Evolutionary conservation across 2,329 filamentous ascomycete genomes (phyloP), one percentile per base, ranked within the genome.

Genomic region (Trichoderma sp.): DNA sequence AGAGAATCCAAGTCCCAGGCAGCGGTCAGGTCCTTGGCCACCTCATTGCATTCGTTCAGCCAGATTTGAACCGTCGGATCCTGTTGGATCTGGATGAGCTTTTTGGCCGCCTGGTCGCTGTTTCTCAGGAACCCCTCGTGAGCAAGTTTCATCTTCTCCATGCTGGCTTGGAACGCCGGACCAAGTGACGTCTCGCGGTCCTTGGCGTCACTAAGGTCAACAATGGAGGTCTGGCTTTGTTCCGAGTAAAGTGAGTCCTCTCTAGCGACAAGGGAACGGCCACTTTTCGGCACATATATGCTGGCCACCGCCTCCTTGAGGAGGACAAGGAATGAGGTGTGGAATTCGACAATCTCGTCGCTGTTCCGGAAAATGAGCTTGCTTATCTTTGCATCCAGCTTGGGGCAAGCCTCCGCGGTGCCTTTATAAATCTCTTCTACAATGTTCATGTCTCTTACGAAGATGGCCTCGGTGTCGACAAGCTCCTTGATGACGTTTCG

Each of bases 401-500:
- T 90, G 9, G 93, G 90, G 71, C 93, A 94, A 12, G 92, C 92
- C 75, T 92, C 90, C 1, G 94, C 93, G 0, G 96, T 98, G 57
- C 93, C 94, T 81, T 97, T 97, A 86, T 98, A 99, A 70, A 99
- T 98, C 78, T 98, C 95, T 78, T 97, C 94, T 3, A 97, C 92
- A 68, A 99, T 95, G 80, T 95, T 97, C 93, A 99, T 95, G 80
- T 99, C 96, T 74, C 94, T 90, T 71, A 97, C 91, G 81, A 97
- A 98, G 6, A 92, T 91, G 62, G 94, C 91, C 80, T 99, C 96
- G 0, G 96, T 99, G 77, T 98, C 94, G 60, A 98, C 88, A 47
- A 99, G 85, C 81, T 99, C 96, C 78, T 95, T 95, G 77, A 98
- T 92, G 62, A 97, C 90, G 79, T 97, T 90, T 70, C 92, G 90